These are phyloP conservation scores for Aspergillus sp. DNA, from an alignment of 2,329 filamentous ascomycete species.

Conservation along the genomic window DNA sequence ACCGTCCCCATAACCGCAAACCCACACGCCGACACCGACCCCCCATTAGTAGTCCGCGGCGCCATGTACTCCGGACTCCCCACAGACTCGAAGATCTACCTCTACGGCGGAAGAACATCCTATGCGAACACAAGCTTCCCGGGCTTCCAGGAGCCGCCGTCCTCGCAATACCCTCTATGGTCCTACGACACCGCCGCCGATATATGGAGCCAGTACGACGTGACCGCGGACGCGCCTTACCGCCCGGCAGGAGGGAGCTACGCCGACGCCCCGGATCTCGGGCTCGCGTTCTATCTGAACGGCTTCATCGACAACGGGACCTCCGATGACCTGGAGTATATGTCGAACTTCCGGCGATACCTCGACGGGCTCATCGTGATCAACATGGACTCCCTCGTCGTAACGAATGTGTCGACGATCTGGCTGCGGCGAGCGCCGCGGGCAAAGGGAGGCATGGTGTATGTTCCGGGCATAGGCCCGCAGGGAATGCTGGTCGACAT, in stretches of 20 bases:
- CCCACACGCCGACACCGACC: constrained; percentile 17
- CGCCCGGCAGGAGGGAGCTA: constrained; percentile 36
- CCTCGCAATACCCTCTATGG: constrained; percentile 29
- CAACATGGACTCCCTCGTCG: constrained; percentile 32
- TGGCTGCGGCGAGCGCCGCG: constrained; percentile 31
- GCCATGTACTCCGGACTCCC: constrained; percentile 25
- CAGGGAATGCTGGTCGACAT: constrained; percentile 39
- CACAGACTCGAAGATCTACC: constrained; percentile 24
- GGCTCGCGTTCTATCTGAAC: constrained; percentile 40
- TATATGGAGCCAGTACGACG: constrained; percentile 27
- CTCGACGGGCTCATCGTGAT: constrained; percentile 42
- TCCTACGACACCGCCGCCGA: constrained; percentile 22
- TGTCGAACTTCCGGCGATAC: constrained; percentile 16
- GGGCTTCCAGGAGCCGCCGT: constrained; percentile 21
- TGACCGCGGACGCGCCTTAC: constrained; percentile 17
- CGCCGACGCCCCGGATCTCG: constrained; percentile 36
- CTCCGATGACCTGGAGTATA: constrained; percentile 15
- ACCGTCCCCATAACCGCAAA: constrained; percentile 19
- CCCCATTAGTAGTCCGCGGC: constrained; percentile 26
- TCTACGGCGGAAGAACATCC: constrained; percentile 32
- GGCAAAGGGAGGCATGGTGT: constrained; percentile 36
- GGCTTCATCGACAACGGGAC: constrained; percentile 39
- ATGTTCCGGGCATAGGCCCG: constrained; percentile 33
- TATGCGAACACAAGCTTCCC: constrained; percentile 27
- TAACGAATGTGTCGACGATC: constrained; percentile 38